Conservation (phyloP, 257 asterid species). For the Gentiana macrophylla region DNA sequence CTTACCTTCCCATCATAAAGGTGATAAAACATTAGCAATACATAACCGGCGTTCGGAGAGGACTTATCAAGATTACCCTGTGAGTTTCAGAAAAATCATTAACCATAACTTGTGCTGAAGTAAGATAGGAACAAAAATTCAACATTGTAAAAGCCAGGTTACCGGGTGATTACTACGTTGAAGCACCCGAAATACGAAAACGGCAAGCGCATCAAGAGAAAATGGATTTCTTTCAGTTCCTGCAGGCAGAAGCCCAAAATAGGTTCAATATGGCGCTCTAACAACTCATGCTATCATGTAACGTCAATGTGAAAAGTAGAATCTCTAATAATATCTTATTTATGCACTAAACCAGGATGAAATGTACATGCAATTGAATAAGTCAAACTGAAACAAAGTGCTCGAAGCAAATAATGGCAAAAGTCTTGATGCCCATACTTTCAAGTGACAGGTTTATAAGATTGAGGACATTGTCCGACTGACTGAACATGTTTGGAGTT, state of each 20-base stretch:
- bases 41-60: constrained; percentile 82
- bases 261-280: no score
- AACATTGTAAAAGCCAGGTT: constrained; percentile 4
- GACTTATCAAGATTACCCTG: constrained; percentile 95
- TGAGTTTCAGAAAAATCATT: constrained; percentile 17
- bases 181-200: constrained; percentile 76
- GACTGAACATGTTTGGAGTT: no score
- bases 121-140: background rate
- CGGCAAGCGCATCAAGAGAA: constrained; percentile 87
- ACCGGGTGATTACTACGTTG: constrained; percentile 92
- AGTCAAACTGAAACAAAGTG: no score
- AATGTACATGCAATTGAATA: no score
- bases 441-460: no score
- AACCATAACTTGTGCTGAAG: constrained; percentile 9
- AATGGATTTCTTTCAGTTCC: constrained; percentile 90
- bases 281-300: no score
- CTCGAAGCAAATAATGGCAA: no score
- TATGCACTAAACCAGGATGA: no score
- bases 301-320: no score
- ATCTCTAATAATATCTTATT: no score
- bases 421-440: no score
- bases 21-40: constrained; percentile 82
- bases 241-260: constrained; percentile 18
- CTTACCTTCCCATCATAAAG: constrained; percentile 90
- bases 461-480: no score